A percentile compares a stretch with the other conserved stretches of the same genome.
phyloP scores from a whole-genome alignment of 805 yeast species.

The Sugiyamaella lignohabitans region DNA sequence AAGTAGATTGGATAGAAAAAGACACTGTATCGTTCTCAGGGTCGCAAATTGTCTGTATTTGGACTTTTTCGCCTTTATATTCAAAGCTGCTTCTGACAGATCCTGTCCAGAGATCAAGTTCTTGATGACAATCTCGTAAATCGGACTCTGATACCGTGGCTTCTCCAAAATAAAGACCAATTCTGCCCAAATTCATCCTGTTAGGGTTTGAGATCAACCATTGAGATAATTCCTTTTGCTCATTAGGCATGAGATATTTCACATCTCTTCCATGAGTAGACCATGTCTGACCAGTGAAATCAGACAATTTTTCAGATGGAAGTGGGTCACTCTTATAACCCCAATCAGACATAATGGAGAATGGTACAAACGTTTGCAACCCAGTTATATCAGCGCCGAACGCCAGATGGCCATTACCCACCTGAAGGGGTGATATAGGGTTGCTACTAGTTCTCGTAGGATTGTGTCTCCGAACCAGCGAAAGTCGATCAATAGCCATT shows the following conservation, averaged over 20 bases:
- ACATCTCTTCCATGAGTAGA: conserved; percentile 5
- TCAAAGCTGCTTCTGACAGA: background rate
- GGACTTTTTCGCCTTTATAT: background rate
- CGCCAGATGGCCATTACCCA: conserved; percentile 6
- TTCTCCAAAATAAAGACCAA: background rate
- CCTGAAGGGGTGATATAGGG: conserved; percentile 2
- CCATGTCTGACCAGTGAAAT: conserved; percentile 1
- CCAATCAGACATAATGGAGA: conserved; percentile 9
- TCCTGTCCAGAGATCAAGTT: conserved; percentile 6
- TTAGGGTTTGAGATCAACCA: conserved; percentile 9
- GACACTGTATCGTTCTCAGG: background rate
- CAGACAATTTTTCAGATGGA: background rate
- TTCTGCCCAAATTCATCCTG: conserved; percentile 4
- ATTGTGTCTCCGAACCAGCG: conserved; percentile 5
- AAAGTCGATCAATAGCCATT: conserved; percentile 2
- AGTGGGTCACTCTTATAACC: conserved; percentile 6
- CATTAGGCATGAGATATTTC: conserved; percentile 6
- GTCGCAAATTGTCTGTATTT: conserved; percentile 1
- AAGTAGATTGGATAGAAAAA: background rate
- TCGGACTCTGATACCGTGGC: background rate
- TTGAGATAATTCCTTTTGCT: conserved; percentile 7
- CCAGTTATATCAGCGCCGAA: conserved; percentile 8
- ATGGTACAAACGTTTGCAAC: conserved; percentile 7
- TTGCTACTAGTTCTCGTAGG: conserved; percentile 3
- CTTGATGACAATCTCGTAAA: background rate